phyloP scores from a whole-genome alignment of 768 basidiomycete genomes.

The Myochromella boudieri region DNA sequence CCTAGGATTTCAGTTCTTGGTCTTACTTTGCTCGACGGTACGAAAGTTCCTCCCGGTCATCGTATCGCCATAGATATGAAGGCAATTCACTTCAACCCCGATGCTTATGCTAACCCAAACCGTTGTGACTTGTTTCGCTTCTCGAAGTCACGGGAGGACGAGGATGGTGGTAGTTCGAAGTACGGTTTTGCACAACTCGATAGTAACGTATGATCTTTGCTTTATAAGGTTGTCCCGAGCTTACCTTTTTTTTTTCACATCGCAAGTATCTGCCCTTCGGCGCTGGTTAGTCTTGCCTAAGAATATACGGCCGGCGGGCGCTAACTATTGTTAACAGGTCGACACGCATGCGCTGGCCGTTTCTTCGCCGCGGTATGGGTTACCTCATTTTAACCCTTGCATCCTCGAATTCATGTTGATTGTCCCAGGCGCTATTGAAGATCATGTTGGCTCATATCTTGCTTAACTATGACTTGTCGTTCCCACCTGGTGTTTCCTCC shows the following conservation, averaged over 20 bases:
- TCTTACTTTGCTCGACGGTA: slow-evolving; percentile 31
- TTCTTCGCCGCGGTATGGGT: slow-evolving; percentile 34
- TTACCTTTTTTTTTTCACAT: too few species aligned
- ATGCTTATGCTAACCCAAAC: slow-evolving; percentile 33
- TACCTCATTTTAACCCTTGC: not conserved
- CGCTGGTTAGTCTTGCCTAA: slow-evolving; percentile 24
- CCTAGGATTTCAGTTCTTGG: slow-evolving; percentile 26
- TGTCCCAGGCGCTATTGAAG: slow-evolving; percentile 33
- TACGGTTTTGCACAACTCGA: slow-evolving; percentile 35
- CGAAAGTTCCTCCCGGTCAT: slow-evolving; percentile 29
- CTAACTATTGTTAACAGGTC: slow-evolving; percentile 20
- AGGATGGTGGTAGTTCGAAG: slow-evolving; percentile 27
- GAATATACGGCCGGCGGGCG: not conserved
- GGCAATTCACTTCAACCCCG: slow-evolving; percentile 32
- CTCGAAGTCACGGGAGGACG: slow-evolving; percentile 28
- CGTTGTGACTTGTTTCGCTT: slow-evolving; percentile 36
- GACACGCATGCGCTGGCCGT: slow-evolving; percentile 35
- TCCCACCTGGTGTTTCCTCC: slow-evolving; percentile 21
- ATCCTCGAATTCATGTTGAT: not conserved
- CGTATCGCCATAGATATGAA: slow-evolving; percentile 34
- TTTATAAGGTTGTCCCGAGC: not conserved
- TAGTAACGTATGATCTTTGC: slow-evolving; percentile 24
- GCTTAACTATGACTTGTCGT: slow-evolving; percentile 31
- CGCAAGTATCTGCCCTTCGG: slow-evolving; percentile 38
- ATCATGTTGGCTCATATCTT: slow-evolving; percentile 36